Base-by-base conservation (phyloP, 441 rosid genomes). In the Biscutella auriculata region DNA sequence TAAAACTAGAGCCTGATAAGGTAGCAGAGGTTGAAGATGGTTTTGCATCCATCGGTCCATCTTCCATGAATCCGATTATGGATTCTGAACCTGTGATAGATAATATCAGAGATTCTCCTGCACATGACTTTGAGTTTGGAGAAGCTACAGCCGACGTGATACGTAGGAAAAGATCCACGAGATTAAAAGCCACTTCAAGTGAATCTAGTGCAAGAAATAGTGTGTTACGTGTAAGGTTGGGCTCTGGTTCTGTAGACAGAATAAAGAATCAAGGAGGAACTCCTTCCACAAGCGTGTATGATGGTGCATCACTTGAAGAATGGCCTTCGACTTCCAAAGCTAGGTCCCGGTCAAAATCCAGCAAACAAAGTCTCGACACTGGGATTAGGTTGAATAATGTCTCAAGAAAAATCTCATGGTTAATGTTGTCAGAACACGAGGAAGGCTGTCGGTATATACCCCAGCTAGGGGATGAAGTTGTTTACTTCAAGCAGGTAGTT, bases 391-490 rank as follows among this genome's bases (percentile, higher is more conserved):
- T 74, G 67, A 71, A 70, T 62, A 64, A 60, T 45, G 53, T 66
- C 44, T 57, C 63, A 16, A 64, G 72, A 50, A 85, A 78, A 71
- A 40, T 72, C 42, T 74, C 94, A 30, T 85, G 94, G 94, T 70
- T 85, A 74, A 75, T 79, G 83, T 63, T 85, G 72, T 77, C 78
- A 29, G 81, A 79, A 65, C 85, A 73, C 16, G 94, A 85, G 66
- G 79, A 75, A 72, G 75, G 85, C 32, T 80, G 76, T 66, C 87
- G 82, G 33, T 85, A 83, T 60, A 79, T 85, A 46, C 89, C 94
- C 14, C 94, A 85, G 79, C 77, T 79, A 50, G 85, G 84, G 6
- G 94, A 85, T 49, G 85, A 76, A 72, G 89, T 85, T 65, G 76
- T 81, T 61, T 83, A 81, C 72, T 67, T 81, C 67, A 79, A 79